These are phyloP conservation scores for Saccharomyces eubayanus DNA, from an alignment of 805 yeast species.

Conservation along the genomic window DNA sequence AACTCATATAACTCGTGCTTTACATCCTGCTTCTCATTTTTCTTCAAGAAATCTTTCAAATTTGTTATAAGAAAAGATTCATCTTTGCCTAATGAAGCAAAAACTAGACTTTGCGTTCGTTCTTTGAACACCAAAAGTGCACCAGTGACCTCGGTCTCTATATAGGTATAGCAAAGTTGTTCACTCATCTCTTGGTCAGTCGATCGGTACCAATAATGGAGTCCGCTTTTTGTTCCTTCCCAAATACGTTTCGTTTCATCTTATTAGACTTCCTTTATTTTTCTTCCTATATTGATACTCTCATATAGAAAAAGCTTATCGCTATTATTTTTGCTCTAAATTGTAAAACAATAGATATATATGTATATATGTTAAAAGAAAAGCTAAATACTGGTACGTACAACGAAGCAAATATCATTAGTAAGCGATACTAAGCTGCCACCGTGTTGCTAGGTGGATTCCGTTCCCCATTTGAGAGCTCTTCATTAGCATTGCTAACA, in stretches of 20 bases:
- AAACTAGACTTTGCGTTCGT: constrained; percentile 10
- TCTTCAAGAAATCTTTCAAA: constrained; percentile 9
- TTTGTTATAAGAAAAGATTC: constrained; percentile 5
- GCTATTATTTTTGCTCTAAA: not conserved
- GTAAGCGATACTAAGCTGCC: not conserved
- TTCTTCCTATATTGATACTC: not conserved
- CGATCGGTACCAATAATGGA: not conserved
- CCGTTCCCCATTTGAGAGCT: not conserved
- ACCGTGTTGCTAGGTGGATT: not conserved
- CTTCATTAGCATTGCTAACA: not conserved
- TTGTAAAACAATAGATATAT: not conserved
- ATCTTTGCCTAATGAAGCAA: constrained; percentile 14
- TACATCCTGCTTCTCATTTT: not conserved
- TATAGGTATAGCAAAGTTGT: constrained; percentile 10
- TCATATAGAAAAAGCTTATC: not conserved
- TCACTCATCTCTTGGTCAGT: constrained; percentile 1
- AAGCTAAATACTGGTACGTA: not conserved
- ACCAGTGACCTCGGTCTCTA: constrained; percentile 7
- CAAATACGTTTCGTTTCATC: not conserved
- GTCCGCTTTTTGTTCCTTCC: not conserved
- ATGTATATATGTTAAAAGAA: not conserved
- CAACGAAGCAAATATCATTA: not conserved
- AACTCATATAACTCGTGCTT: not conserved
- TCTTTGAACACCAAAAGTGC: constrained; percentile 12
- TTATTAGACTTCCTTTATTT: not conserved